Evolutionary conservation across 2,329 filamentous ascomycete genomes (phyloP).

Genomic region (Alternaria metachromatica): DNA sequence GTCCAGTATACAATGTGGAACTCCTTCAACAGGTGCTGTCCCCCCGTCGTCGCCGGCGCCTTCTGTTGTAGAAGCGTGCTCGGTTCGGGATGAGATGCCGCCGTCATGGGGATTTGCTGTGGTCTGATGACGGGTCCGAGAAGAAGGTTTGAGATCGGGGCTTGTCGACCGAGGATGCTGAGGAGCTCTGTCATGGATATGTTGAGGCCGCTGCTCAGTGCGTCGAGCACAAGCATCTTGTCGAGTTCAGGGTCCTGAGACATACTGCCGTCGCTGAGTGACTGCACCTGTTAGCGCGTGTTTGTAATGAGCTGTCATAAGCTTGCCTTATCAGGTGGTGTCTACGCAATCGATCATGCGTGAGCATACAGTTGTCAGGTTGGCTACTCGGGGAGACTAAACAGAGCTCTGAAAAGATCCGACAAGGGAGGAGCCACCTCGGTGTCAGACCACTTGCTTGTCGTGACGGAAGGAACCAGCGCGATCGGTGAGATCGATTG

Average conservation of each 20-base stretch:
- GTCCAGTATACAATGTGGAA: not conserved
- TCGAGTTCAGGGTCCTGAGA: not conserved
- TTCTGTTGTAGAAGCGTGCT: not conserved
- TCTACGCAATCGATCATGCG: not conserved
- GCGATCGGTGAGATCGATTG: not conserved
- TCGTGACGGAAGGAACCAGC: not conserved
- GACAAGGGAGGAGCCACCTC: not conserved
- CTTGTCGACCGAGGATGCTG: conserved; percentile 1
- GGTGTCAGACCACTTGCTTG: not conserved
- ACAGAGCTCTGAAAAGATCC: not conserved
- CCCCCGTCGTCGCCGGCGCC: not conserved
- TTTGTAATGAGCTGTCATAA: not conserved
- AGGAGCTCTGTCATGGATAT: conserved; percentile 5
- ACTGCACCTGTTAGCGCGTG: not conserved
- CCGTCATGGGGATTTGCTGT: not conserved
- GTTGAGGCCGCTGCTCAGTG: conserved; percentile 4
- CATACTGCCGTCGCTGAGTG: not conserved
- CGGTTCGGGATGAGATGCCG: not conserved
- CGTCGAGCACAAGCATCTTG: conserved; percentile 4
- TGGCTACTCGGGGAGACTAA: not conserved
- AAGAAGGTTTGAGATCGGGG: conserved; percentile 7
- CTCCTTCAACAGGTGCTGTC: not conserved
- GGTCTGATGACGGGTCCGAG: not conserved
- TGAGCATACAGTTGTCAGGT: not conserved
- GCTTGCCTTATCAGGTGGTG: not conserved